Evolutionary conservation across 805 yeast species (phyloP).

Genomic region (Wickerhamiella sorbophila): DNA sequence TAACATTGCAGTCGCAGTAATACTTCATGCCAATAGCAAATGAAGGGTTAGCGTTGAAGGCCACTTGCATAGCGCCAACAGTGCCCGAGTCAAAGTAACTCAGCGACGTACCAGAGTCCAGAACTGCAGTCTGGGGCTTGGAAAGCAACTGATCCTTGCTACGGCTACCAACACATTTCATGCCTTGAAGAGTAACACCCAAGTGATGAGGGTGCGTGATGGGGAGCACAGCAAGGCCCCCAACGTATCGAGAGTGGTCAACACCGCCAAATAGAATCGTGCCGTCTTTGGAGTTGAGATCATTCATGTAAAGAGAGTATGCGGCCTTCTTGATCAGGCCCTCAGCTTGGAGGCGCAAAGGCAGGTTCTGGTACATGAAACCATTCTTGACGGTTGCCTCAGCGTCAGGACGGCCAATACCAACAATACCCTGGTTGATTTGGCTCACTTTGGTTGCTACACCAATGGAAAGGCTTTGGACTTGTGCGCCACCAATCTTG

Average conservation of each 20-base stretch:
- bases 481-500: constrained; percentile 36
- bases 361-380: constrained; percentile 45
- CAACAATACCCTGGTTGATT: constrained; percentile 44
- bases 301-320: constrained; percentile 51
- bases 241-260: constrained; percentile 36
- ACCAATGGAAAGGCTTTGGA: constrained; percentile 53
- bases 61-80: constrained; percentile 22
- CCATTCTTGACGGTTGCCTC: constrained; percentile 30
- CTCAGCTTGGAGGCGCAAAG: constrained; percentile 40
- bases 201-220: constrained; percentile 25
- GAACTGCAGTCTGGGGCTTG: constrained; percentile 26
- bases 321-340: constrained; percentile 46
- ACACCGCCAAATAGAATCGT: constrained; percentile 43
- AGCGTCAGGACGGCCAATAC: constrained; percentile 35
- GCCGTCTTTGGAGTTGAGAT: constrained; percentile 31
- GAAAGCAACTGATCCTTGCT: constrained; percentile 17
- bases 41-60: constrained; percentile 28
- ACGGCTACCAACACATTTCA: constrained; percentile 17
- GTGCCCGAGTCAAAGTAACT: constrained; percentile 33
- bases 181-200: constrained; percentile 21
- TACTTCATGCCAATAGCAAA: constrained; percentile 24
- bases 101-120: constrained; percentile 45
- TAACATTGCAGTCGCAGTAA: constrained; percentile 27
- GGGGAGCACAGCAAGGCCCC: constrained; percentile 28
- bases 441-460: constrained; percentile 48